Base-by-base conservation (phyloP, 176 grass and related monocot species). In the Alopecurus myosuroides region DNA sequence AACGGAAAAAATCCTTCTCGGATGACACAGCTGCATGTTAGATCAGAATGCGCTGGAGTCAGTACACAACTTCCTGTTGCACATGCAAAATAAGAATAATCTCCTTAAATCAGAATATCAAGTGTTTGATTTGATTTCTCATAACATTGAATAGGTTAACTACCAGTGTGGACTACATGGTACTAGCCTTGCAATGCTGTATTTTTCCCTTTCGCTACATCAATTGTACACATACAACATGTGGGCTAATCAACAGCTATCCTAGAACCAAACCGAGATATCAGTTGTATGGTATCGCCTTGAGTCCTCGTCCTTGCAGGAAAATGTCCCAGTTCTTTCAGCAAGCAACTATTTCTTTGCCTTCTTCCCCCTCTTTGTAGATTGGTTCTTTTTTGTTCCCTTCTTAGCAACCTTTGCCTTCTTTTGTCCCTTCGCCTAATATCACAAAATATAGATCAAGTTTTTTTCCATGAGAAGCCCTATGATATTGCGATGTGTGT, bases 391-490 rank as follows among this genome's bases (percentile, higher is more conserved):
- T 76, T 80, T 90, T 23, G 45, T 9, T 22, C 79, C 91, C 87
- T 91, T 95, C 78, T 89, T 95, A 64, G 77, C 51, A 83, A 78
- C 87, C 86, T 95, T 95, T 2, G 78, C 87, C 78, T 98, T 98
- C 74, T 98, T 98, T 11, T 85, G 88, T 48, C 72, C 78, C 26
- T 66, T 80, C 12, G 71, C 84, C 93, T 94, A 87, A 82, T 78
- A 20, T 20, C 30, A 88, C 35, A 83, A 67, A 28, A 70, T 51
- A 39, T 22, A 75, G 28, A 31, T 37, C 14, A 29, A n/a, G n/a
- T n/a, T 33, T n/a, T 61, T 41, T 13, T 20, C 10, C 55, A 70
- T 18, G 34, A 88, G 70, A 40, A 57, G 23, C 29, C 77, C 2
- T 8, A 50, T 39, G 1, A 78, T 25, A 31, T 55, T 15, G 28